Conservation (phyloP, 73 alveolate genomes). For the Paramecium bursaria region DNA sequence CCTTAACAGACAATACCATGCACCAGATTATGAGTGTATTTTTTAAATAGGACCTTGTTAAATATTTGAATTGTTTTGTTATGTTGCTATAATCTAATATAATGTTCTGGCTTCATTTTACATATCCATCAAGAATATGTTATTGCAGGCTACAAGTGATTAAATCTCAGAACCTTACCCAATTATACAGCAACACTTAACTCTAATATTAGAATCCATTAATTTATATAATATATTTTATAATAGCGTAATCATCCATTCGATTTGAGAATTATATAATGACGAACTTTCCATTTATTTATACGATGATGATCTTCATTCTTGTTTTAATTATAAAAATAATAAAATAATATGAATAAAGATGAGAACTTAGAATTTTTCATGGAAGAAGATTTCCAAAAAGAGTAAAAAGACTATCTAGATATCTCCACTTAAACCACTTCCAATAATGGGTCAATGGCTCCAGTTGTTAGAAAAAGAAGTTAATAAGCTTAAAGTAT, state of each 20-base stretch:
- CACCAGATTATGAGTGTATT: conserved; percentile 57
- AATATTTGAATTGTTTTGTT: background rate
- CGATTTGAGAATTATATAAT: background rate
- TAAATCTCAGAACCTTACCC: conserved; percentile 15
- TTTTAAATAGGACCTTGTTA: conserved; percentile 34
- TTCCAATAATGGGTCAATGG: no score
- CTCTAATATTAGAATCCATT: conserved; percentile 61
- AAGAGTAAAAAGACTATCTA: conserved; percentile 1
- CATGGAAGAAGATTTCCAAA: background rate
- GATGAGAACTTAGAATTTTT: background rate
- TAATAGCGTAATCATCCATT: background rate
- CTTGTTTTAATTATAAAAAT: no score
- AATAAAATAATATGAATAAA: background rate
- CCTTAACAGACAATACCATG: conserved; percentile 36
- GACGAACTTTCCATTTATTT: no score
- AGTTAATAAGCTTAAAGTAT: background rate
- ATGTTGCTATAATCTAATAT: conserved; percentile 4
- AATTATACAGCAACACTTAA: conserved; percentile 35
- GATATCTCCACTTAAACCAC: no score
- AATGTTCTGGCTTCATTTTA: conserved; percentile 44
- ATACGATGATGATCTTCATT: no score
- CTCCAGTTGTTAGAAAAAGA: conserved; percentile 5
- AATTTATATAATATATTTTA: conserved; percentile 4
- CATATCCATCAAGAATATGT: conserved; percentile 25
- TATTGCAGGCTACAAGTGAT: conserved; percentile 41